Conservation (phyloP, 208 protist species). For the Phytomonas serpens region DNA sequence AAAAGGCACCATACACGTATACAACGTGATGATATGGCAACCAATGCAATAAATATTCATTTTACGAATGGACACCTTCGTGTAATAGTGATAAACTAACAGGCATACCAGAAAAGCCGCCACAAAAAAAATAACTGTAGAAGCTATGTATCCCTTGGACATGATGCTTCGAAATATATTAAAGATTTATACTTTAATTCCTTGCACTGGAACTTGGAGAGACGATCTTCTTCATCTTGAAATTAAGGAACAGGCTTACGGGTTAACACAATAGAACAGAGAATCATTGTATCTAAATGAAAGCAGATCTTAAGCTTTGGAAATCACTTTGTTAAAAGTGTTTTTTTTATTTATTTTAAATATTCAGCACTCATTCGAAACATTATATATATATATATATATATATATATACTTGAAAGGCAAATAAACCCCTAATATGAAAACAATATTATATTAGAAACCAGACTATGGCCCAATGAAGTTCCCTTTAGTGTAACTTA, state of each 20-base stretch:
- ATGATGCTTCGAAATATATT: conserved; percentile 17
- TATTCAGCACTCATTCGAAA: neutral
- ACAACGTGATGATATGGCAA: conserved; percentile 72
- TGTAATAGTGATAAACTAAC: conserved; percentile 74
- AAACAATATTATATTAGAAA: neutral
- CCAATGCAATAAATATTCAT: conserved; percentile 57
- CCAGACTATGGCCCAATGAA: neutral
- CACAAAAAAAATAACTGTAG: conserved; percentile 69
- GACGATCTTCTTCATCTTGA: neutral
- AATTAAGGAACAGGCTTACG: neutral
- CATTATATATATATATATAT: neutral
- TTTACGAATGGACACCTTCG: conserved; percentile 46
- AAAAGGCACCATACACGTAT: conserved; percentile 73
- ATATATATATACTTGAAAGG: neutral
- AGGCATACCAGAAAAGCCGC: conserved; percentile 39
- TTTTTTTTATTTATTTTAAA: neutral
- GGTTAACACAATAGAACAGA: neutral
- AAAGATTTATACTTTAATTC: neutral
- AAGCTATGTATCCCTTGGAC: conserved; percentile 33
- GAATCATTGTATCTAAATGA: neutral
- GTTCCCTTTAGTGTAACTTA: neutral
- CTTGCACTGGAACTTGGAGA: neutral
- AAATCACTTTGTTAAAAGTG: neutral
- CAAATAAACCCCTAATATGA: neutral
- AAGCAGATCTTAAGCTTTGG: neutral